Conservation (phyloP, 306 rosid genomes). For the Castanea mollissima region DNA sequence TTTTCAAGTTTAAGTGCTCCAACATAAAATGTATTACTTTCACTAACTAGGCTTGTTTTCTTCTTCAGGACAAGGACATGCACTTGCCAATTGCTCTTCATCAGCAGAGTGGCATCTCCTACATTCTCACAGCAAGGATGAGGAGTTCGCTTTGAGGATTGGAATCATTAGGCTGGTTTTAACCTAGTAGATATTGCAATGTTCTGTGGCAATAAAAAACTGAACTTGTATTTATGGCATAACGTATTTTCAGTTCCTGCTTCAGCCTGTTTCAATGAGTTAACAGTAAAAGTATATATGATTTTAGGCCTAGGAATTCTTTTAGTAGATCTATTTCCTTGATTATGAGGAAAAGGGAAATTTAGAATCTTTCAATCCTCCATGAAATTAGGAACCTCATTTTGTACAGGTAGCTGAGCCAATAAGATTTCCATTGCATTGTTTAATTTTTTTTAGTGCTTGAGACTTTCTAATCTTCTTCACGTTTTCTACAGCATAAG, state of each 20-base stretch:
- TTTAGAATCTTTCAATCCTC: neutral
- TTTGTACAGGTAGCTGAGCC: neutral
- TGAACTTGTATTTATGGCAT: conserved; percentile 7
- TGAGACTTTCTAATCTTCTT: neutral
- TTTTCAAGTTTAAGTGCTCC: neutral
- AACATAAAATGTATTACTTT: neutral
- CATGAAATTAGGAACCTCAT: neutral
- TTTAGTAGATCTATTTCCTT: neutral
- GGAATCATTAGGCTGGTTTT: conserved; percentile 15
- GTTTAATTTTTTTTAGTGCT: neutral
- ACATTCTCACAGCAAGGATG: conserved; percentile 9
- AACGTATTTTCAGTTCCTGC: neutral
- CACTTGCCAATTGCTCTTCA: conserved; percentile 5
- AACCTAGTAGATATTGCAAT: conserved; percentile 13
- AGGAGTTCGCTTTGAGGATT: conserved; percentile 10
- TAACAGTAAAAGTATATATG: neutral
- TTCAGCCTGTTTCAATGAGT: neutral
- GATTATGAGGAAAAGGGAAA: neutral
- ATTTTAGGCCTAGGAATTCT: neutral
- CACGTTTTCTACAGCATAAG: neutral
- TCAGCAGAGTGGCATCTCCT: conserved; percentile 10
- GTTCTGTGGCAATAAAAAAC: conserved; percentile 6
- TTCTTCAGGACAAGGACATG: conserved; percentile 24
- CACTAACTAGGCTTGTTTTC: conserved; percentile 3
- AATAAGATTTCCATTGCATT: neutral